Conservation (phyloP, 1,284 basidiomycete genomes). For the Fomitopsis palustris region DNA sequence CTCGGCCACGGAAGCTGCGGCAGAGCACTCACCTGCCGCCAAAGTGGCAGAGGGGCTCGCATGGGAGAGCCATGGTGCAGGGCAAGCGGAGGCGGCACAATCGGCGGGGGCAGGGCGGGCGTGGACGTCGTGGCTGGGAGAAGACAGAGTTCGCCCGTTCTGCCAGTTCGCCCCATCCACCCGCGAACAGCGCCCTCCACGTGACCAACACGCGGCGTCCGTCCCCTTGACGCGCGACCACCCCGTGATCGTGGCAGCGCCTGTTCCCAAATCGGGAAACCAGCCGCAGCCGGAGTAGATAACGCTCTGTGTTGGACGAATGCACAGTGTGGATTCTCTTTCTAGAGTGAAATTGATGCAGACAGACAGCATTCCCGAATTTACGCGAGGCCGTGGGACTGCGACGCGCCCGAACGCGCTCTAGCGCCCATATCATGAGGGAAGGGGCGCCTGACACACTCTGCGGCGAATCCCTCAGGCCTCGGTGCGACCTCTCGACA, state of each 20-base stretch:
- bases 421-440: too few species aligned
- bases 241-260: conserved; percentile 10
- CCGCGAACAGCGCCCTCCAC: conserved; percentile 17
- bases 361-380: too few species aligned
- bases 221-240: conserved; percentile 16
- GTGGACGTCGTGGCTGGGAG: not conserved
- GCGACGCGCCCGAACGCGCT: too few species aligned
- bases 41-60: conserved; percentile 75
- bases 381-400: not conserved
- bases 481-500: too few species aligned
- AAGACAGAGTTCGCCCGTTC: not conserved
- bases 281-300: too few species aligned
- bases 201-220: conserved; percentile 27
- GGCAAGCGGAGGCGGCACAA: not conserved
- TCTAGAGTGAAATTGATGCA: too few species aligned
- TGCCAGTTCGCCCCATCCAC: conserved; percentile 10
- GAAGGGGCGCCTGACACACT: too few species aligned
- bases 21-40: conserved; percentile 54
- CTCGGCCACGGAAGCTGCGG: not conserved
- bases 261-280: not conserved
- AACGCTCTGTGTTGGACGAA: too few species aligned
- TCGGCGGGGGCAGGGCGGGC: conserved; percentile 2
- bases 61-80: conserved; percentile 37
- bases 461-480: too few species aligned
- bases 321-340: too few species aligned